Percentiles rank a stretch among this genome's conserved stretches.
These are phyloP conservation scores for Inosperma sp. DNA, from an alignment of 768 basidiomycete species.

Conservation along the genomic window DNA sequence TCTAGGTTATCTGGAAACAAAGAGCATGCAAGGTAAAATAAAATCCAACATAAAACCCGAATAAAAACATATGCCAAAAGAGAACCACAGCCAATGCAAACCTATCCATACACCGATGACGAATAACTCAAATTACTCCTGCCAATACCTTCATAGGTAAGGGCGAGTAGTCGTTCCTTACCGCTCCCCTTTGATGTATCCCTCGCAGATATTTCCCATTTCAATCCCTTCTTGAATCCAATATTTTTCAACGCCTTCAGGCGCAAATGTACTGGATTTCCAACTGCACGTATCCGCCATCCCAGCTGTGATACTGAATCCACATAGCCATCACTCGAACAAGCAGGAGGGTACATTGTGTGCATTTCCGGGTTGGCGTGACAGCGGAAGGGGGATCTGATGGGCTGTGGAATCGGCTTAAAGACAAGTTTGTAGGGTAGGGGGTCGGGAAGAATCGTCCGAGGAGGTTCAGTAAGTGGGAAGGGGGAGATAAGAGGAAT, in stretches of 20 bases:
- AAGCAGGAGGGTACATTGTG: slow-evolving; percentile 23
- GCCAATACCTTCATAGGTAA: slow-evolving; percentile 61
- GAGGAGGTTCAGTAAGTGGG: slow-evolving; percentile 24
- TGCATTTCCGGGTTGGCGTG: slow-evolving; percentile 28
- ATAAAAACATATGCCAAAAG: slow-evolving; percentile 6
- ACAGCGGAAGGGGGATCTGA: slow-evolving; percentile 40
- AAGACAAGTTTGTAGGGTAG: slow-evolving; percentile 32
- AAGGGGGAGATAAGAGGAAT: slow-evolving; percentile 37
- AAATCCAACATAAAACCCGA: slow-evolving; percentile 4
- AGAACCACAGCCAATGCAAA: neutral
- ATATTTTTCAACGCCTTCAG: slow-evolving; percentile 59
- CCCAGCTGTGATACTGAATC: slow-evolving; percentile 12
- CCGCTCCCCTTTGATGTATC: slow-evolving; percentile 52
- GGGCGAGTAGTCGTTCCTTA: slow-evolving; percentile 51
- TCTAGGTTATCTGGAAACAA: neutral
- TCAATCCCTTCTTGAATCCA: slow-evolving; percentile 38
- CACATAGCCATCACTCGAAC: slow-evolving; percentile 5
- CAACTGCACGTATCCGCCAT: slow-evolving; percentile 51
- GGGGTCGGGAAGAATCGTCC: slow-evolving; percentile 29
- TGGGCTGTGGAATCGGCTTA: slow-evolving; percentile 38
- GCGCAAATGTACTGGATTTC: slow-evolving; percentile 57
- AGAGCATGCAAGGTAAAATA: neutral
- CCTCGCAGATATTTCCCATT: slow-evolving; percentile 45
- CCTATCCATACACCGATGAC: neutral
- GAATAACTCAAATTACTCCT: slow-evolving; percentile 39